Evolutionary conservation across 2,329 filamentous ascomycete species (phyloP), one percentile per base, ranked within the genome.

Genomic region (Ramularia endophylla): DNA sequence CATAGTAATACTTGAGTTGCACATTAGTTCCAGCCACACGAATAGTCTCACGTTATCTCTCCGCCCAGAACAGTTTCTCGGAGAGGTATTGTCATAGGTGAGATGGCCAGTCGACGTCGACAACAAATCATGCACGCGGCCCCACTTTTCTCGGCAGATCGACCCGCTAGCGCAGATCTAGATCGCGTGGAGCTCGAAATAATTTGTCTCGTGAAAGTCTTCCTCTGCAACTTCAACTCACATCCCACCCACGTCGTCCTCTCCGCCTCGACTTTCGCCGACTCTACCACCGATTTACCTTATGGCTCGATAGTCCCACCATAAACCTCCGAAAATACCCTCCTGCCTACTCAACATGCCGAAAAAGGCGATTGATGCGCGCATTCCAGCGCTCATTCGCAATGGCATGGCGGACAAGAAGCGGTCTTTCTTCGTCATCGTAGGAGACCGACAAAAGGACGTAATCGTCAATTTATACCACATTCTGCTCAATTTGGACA

Each of bases 371-470:
- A 65, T 69, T 61, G 88, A 95, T 67, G 85, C 85, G 69, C 85
- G 88, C 66, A 94, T 95, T 58, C 85, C 84, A 46, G 83, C 88
- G 65, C 80, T 95, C 56, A 90, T 95, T 60, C 80, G 83, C 64
- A 95, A 95, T 84, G 85, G 85, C 52, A 74, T 89, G 48, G 87
- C 86, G 66, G 88, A 95, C 66, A 95, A 95, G 78, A 97, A 97
- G 72, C 80, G 92, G 65, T 94, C 86, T 70, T 95, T 98, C 73
- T 94, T 98, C 67, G 87, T 98, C 43, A 82, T 98, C 17, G 90
- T 98, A 33, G 92, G 92, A 60, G 88, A 98, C 65, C 80, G 81
- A 44, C 81, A 88, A 53, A 98, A 98, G 66, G 92, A 98, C 74
- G 87, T 90, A 55, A 97, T 98, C 62, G 89, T 97, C 53, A 81